Evolutionary conservation across 116 monocot genomes (phyloP).

Genomic region (Dioscorea cayenensis): DNA sequence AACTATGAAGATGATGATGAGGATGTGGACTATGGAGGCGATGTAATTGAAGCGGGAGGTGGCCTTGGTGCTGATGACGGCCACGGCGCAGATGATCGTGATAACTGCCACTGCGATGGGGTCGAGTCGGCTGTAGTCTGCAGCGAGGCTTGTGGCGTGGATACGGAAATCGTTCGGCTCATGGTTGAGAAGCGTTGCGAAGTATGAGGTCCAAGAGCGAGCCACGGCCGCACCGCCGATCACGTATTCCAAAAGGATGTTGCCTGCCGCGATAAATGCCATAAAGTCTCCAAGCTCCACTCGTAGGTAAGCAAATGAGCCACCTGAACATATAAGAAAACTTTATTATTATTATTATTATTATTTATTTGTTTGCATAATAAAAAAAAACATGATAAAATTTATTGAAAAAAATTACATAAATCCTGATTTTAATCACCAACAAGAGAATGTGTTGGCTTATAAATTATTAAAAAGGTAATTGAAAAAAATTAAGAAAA

Average conservation of each 20-base stretch:
- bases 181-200: conserved; percentile 73
- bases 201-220: conserved; percentile 82
- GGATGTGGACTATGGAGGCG: conserved; percentile 65
- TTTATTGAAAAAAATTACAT: too few species aligned
- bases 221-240: conserved; percentile 78
- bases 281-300: conserved; percentile 90
- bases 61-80: conserved; percentile 59
- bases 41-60: conserved; percentile 80
- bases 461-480: too few species aligned
- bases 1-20: conserved; percentile 71
- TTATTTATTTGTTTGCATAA: too few species aligned
- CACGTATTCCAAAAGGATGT: conserved; percentile 82
- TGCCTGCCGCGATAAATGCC: conserved; percentile 88
- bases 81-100: conserved; percentile 33
- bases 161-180: conserved; percentile 73
- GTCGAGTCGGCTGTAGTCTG: conserved; percentile 58
- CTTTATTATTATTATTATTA: too few species aligned
- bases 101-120: conserved; percentile 65
- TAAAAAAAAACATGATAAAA: too few species aligned
- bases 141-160: conserved; percentile 39
- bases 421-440: too few species aligned
- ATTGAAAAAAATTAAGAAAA: too few species aligned
- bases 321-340: conserved; percentile 24
- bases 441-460: too few species aligned
- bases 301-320: conserved; percentile 80